phyloP scores from a whole-genome alignment of 1,284 basidiomycete species.

The Naganishia sp. region DNA sequence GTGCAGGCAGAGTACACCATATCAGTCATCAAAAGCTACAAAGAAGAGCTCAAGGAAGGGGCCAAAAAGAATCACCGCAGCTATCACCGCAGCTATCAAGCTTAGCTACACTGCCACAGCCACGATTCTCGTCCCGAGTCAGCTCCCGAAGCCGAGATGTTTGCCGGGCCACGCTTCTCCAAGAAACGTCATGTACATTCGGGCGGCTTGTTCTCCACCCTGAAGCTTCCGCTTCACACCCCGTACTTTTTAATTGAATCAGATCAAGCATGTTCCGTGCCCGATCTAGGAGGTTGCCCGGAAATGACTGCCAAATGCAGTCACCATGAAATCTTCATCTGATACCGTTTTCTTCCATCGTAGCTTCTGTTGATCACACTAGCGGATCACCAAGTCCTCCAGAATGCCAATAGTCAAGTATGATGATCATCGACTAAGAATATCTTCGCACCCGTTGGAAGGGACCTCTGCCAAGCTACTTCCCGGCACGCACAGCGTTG shows the following conservation, averaged over 20 bases:
- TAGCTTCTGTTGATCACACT: slow-evolving; percentile 4
- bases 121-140: too few relatives aligned
- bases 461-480: too few relatives aligned
- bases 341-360: slow-evolving; percentile 8
- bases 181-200: too few relatives aligned
- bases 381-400: not conserved
- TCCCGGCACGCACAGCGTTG: too few relatives aligned
- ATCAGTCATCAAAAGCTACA: not conserved
- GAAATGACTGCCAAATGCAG: slow-evolving; percentile 7
- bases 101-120: too few relatives aligned
- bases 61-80: too few relatives aligned
- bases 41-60: not conserved
- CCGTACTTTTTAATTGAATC: not conserved
- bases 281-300: slow-evolving; percentile 6
- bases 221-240: slow-evolving; percentile 3
- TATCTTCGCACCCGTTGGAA: too few relatives aligned
- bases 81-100: too few relatives aligned
- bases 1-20: not conserved
- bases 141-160: too few relatives aligned
- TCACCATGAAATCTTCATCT: slow-evolving; percentile 5
- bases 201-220: not conserved
- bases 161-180: too few relatives aligned
- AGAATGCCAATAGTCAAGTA: too few relatives aligned
- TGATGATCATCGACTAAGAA: too few relatives aligned
- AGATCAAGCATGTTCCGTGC: slow-evolving; percentile 3